Conservation (phyloP, 352 stramenopile species). For the Blastocystis sp. region DNA sequence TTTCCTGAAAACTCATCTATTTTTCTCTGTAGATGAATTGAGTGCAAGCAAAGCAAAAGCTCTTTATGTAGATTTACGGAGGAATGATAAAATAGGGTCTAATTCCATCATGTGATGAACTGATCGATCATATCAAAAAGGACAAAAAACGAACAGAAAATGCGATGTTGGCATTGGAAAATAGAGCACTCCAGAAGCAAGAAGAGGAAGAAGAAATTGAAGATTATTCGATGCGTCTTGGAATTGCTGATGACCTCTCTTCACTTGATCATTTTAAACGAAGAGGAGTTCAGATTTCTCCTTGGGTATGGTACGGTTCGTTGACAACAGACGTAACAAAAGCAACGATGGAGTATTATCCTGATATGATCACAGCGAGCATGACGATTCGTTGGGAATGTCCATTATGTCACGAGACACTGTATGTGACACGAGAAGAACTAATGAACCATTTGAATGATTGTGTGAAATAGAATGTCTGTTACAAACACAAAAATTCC, state of each 20-base stretch:
- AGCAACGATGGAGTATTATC: conserved; percentile 20
- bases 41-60: conserved; percentile 26
- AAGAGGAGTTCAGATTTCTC: background rate
- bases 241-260: background rate
- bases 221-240: background rate
- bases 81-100: background rate
- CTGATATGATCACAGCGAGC: conserved; percentile 8
- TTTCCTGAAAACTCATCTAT: background rate
- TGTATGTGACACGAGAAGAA: conserved; percentile 47
- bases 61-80: background rate
- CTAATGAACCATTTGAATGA: conserved; percentile 18
- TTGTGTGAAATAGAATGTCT: conserved; percentile 2
- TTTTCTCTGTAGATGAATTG: background rate
- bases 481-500: no score
- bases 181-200: background rate
- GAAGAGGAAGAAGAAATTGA: background rate
- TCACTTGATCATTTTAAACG: background rate
- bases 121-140: background rate
- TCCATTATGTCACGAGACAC: background rate
- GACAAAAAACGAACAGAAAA: background rate
- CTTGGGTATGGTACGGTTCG: conserved; percentile 53
- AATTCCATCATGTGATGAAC: conserved; percentile 47
- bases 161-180: background rate
- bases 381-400: conserved; percentile 29
- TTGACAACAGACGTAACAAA: background rate